Base-by-base conservation (phyloP, 2,329 filamentous ascomycete species). In the Emergomyces orientalis region DNA sequence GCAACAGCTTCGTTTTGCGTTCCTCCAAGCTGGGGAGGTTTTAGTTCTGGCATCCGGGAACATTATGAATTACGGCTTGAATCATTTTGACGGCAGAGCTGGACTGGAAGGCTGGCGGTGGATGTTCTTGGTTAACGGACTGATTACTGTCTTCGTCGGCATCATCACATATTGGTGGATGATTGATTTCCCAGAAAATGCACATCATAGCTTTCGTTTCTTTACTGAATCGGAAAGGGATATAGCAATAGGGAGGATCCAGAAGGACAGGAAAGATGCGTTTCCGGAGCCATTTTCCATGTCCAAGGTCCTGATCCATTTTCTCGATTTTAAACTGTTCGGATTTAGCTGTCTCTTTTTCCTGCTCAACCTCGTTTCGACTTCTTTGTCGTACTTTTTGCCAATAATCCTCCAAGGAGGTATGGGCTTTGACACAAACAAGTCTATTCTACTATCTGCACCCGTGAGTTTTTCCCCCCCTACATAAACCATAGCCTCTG, bases 21-120 rank as follows among this genome's bases (percentile, higher is more conserved):
- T 85, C 63, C 75, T 88, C 67, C 85, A 88, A 71, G 83, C 80
- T 51, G 85, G 85, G 1, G 82, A 89, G 70, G 85, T 89, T 30
- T 79, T 84, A 19, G 80, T 88, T 2, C 77, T 90, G 1, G 86
- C 86, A 0, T 88, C 86, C 0, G 86, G 86, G 4, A 80, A 81
- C 59, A 85, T 88, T 64, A 82, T 88, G 68, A 89, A 89, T 71
- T 89, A 82, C 68, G 86, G 83, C 0, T 78, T 90, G n/a, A 88
- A 88, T 63, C 79, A 84, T 58, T 76, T 88, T 2, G 73, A 87
- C 66, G 84, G 85, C 1, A 76, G 72, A 11, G 77, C 76, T 1
- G 82, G 82, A 5, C 69, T 88, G 30, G 79, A 80, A 11, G 85
- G 86, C 1, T 88, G 86, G 86, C 81, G 84, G 34, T 88, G 83